A percentile compares a stretch with the other conserved stretches of the same genome.
Evolutionary conservation across 257 asterid species (phyloP).

Genomic region (Lycium barbarum): DNA sequence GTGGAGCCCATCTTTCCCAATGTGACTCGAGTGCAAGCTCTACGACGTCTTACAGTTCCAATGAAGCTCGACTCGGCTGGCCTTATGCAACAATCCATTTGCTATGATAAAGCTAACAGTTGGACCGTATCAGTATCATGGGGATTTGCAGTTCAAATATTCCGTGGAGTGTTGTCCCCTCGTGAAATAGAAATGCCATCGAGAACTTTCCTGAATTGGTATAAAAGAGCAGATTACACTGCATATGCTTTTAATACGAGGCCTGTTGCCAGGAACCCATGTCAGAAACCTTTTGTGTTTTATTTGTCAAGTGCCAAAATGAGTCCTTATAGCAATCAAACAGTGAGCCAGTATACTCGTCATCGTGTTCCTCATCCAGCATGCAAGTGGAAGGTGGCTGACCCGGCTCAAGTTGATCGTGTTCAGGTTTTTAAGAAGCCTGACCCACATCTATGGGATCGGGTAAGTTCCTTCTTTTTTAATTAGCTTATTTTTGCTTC

Average conservation of each 20-base stretch:
- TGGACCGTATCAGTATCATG: conserved; percentile 87
- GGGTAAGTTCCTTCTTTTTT: conserved; percentile 47
- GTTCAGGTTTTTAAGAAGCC: conserved; percentile 67
- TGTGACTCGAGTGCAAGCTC: conserved; percentile 62
- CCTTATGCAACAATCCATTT: conserved; percentile 85
- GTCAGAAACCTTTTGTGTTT: conserved; percentile 79
- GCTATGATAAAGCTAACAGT: conserved; percentile 59
- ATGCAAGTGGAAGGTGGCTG: conserved; percentile 71
- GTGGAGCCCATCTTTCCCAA: conserved; percentile 89
- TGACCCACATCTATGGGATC: conserved; percentile 74
- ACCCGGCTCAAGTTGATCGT: conserved; percentile 56
- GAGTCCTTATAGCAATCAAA: conserved; percentile 45
- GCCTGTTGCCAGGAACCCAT: conserved; percentile 79
- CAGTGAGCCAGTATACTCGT: conserved; percentile 54
- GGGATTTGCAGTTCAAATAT: conserved; percentile 84
- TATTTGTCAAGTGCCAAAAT: conserved; percentile 57
- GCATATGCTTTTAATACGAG: conserved; percentile 87
- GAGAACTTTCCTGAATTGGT: conserved; percentile 91
- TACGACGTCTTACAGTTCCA: conserved; percentile 59
- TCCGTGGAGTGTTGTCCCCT: conserved; percentile 78
- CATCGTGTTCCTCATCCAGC: conserved; percentile 56
- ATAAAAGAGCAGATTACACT: conserved; percentile 76
- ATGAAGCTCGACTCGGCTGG: conserved; percentile 79
- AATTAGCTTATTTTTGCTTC: background rate
- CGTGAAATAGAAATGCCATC: conserved; percentile 90